Conservation (phyloP, 2,329 filamentous ascomycete genomes). For the Scytalidium lignicola region DNA sequence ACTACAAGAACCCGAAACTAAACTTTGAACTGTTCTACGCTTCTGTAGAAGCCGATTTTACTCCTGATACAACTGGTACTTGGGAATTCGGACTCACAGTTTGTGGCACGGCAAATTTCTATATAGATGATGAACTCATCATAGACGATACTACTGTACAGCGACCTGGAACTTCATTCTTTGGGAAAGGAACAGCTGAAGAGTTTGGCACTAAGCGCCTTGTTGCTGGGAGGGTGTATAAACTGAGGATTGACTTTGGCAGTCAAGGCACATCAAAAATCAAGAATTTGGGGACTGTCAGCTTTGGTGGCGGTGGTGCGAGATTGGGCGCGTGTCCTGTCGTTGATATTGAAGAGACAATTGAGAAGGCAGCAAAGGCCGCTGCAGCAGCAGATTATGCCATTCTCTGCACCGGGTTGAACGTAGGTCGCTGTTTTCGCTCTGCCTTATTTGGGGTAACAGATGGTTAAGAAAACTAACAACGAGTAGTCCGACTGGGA, state of each 20-base stretch:
- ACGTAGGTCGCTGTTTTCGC: conserved; percentile 41
- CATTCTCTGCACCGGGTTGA: conserved; percentile 70
- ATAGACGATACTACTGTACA: conserved; percentile 30
- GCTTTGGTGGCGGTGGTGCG: conserved; percentile 55
- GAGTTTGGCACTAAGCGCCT: conserved; percentile 21
- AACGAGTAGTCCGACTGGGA: conserved; percentile 44
- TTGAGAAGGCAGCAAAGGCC: conserved; percentile 59
- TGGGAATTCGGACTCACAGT: conserved; percentile 32
- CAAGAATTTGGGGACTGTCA: conserved; percentile 38
- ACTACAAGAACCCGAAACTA: conserved; percentile 38
- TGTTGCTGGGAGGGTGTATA: conserved; percentile 26
- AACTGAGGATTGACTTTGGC: conserved; percentile 38
- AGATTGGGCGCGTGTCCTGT: conserved; percentile 56
- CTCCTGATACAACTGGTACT: conserved; percentile 13
- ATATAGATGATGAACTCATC: conserved; percentile 27
- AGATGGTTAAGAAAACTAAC: conserved; percentile 32
- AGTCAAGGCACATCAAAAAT: conserved; percentile 54
- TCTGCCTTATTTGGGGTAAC: background rate
- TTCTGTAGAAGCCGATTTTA: conserved; percentile 24
- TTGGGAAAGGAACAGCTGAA: conserved; percentile 31
- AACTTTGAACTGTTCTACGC: conserved; percentile 19
- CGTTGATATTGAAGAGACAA: conserved; percentile 52
- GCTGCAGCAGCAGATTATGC: conserved; percentile 69
- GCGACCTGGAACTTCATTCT: conserved; percentile 32
- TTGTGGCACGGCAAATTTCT: conserved; percentile 30